A percentile compares a stretch with the other conserved stretches of the same genome.
phyloP scores from a whole-genome alignment of 202 grass and related monocot genomes.

The Musa balbisiana region DNA sequence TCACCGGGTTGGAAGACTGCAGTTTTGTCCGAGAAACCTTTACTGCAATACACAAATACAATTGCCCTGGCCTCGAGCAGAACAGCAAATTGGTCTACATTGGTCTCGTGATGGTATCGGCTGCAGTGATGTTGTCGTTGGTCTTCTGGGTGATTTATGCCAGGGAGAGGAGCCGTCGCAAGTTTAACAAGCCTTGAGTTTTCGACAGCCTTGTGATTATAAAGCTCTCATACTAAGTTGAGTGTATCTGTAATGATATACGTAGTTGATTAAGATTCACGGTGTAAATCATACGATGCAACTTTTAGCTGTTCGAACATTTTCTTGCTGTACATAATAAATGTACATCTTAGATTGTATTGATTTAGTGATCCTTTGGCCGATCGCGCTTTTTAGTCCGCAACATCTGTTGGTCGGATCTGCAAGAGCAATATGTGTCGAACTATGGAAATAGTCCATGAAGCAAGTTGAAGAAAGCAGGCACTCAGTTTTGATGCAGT shows the following conservation, averaged over 20 bases:
- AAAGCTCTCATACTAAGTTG: neutral
- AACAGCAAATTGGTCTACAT: slow-evolving; percentile 51
- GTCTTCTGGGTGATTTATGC: slow-evolving; percentile 76
- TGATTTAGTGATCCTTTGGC: neutral
- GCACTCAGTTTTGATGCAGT: no score
- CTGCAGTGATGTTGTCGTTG: slow-evolving; percentile 49
- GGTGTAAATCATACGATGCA: neutral
- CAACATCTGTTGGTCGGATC: neutral
- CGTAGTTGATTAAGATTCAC: neutral
- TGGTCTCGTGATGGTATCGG: slow-evolving; percentile 46
- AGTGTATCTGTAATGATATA: neutral
- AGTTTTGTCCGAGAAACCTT: slow-evolving; percentile 76
- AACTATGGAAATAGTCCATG: no score
- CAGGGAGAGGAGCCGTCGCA: slow-evolving; percentile 46
- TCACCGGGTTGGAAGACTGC: slow-evolving; percentile 71
- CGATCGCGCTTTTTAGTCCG: neutral
- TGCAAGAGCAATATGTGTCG: no score
- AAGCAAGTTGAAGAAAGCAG: no score
- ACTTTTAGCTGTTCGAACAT: neutral
- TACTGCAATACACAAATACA: slow-evolving; percentile 34
- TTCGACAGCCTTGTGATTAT: no score
- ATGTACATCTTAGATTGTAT: neutral
- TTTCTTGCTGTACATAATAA: neutral
- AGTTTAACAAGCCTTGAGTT: slow-evolving; percentile 22
- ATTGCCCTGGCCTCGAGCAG: slow-evolving; percentile 57